These are phyloP conservation scores for Exobasidium cylindrosporum DNA, from an alignment of 1,284 basidiomycete genomes.

Conservation along the genomic window DNA sequence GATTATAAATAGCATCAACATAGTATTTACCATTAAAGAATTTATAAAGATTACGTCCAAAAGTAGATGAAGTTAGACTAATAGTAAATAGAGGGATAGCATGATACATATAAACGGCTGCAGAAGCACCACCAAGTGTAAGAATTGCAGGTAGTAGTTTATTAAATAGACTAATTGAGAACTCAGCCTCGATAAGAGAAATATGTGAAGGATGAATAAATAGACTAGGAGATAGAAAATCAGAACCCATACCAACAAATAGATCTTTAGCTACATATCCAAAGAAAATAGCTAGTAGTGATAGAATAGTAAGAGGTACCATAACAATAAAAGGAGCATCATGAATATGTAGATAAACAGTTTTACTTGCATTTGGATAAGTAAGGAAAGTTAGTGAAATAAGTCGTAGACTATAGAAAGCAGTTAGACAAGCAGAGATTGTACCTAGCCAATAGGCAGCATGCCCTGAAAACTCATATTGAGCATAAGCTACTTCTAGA, in stretches of 20 bases:
- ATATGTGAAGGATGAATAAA: conserved; percentile 39
- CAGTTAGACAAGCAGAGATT: conserved; percentile 54
- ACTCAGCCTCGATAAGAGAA: conserved; percentile 52
- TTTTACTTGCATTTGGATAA: conserved; percentile 52
- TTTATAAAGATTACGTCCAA: conserved; percentile 14
- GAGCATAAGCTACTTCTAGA: conserved; percentile 18
- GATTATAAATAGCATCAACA: conserved; percentile 23
- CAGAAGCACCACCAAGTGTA: conserved; percentile 37
- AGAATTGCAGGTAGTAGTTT: conserved; percentile 52
- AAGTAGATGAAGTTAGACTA: conserved; percentile 13
- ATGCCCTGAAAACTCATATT: conserved; percentile 31
- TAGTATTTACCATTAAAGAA: conserved; percentile 27
- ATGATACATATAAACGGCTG: conserved; percentile 19
- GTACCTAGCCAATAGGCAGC: conserved; percentile 55
- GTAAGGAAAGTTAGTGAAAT: conserved; percentile 55
- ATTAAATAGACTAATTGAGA: conserved; percentile 48
- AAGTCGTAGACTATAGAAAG: conserved; percentile 56
- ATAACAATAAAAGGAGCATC: conserved; percentile 53
- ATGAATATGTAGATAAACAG: conserved; percentile 52
- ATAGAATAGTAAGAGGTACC: conserved; percentile 54
- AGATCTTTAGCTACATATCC: conserved; percentile 54
- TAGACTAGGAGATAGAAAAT: conserved; percentile 50
- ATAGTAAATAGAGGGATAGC: conserved; percentile 8
- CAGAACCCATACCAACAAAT: conserved; percentile 55
- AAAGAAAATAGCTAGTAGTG: conserved; percentile 55